Evolutionary conservation across 176 grass and related monocot genomes (phyloP), one percentile per base, ranked within the genome.

Genomic region (Oryza coarctata): DNA sequence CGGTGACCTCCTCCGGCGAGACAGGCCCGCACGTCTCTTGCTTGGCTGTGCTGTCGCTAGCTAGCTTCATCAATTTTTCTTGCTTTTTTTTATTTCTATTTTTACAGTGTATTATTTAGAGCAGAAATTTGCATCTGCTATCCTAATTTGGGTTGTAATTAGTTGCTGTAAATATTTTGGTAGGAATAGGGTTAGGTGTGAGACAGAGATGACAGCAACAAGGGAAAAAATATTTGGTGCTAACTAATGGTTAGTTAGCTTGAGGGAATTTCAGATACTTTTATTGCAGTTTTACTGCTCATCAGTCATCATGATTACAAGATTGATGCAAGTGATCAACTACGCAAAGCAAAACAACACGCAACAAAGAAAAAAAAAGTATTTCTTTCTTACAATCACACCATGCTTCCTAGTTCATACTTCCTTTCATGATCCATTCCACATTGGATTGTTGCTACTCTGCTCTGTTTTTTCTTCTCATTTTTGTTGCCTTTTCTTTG

Each of bases 151-250:
- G 27, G 5, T 49, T 40, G 18, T 71, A 43, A 30, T 25, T 55
- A 30, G 12, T 60, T 60, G 1, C 1, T 90, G 80, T 91, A 88
- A 63, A 91, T 81, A 84, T 10, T 49, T 68, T 13, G 49, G 57
- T 68, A 78, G 60, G 73, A 78, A 55, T 68, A 78, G 60, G 73
- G 74, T 52, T 31, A 76, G 9, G 1, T 43, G 5, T 5, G 61
- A 68, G 3, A 64, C 27, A 45, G 25, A 73, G 28, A 80, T 64
- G n/a, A 45, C 50, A 82, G 45, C 77, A 80, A 30, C 57, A 20
- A 38, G 15, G 20, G 60, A 28, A 3, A 38, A 61, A 2, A 9
- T 22, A 13, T 25, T 39, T 61, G 31, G 17, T 34, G 27, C 30
- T 11, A 28, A 62, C 12, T 34, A 2, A 1, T 18, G 49, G 49